Conservation (phyloP, 2,329 filamentous ascomycete species). For the Thelonectria rubi region DNA sequence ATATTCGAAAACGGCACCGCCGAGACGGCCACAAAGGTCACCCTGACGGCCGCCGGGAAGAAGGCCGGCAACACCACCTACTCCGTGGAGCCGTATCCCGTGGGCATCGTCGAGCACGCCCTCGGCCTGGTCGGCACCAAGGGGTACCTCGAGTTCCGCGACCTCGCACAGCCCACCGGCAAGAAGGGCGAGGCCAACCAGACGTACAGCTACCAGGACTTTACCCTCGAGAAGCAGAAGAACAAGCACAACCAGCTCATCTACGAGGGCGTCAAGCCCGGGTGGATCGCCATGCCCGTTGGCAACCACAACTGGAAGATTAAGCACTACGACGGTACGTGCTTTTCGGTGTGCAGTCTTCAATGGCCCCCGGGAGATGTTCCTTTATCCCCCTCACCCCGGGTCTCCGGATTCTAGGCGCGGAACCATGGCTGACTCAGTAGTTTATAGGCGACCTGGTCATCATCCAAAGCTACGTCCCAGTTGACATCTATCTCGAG, state of each 20-base stretch:
- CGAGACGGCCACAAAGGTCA: neutral
- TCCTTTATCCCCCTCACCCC: neutral
- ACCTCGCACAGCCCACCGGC: constrained; percentile 9
- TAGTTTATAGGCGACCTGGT: constrained; percentile 5
- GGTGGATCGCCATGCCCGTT: constrained; percentile 26
- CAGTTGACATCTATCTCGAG: constrained; percentile 23
- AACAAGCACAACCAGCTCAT: constrained; percentile 11
- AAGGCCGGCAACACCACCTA: neutral
- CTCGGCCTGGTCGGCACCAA: constrained; percentile 21
- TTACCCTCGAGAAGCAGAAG: constrained; percentile 5
- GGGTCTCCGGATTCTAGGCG: neutral
- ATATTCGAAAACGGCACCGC: constrained; percentile 9
- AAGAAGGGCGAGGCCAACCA: neutral
- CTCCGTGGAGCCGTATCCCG: constrained; percentile 16
- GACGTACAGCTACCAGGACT: constrained; percentile 23
- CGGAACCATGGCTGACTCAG: neutral
- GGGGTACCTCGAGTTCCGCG: constrained; percentile 21
- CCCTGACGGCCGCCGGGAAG: neutral
- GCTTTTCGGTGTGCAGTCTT: neutral
- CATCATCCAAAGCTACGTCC: constrained; percentile 20
- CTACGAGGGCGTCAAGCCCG: constrained; percentile 12
- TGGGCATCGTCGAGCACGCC: constrained; percentile 17
- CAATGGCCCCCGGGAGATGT: neutral
- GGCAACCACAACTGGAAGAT: constrained; percentile 18
- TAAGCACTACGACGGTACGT: constrained; percentile 27